These are phyloP conservation scores for Earliella scabrosa DNA, from an alignment of 1,284 basidiomycete genomes.

Conservation along the genomic window DNA sequence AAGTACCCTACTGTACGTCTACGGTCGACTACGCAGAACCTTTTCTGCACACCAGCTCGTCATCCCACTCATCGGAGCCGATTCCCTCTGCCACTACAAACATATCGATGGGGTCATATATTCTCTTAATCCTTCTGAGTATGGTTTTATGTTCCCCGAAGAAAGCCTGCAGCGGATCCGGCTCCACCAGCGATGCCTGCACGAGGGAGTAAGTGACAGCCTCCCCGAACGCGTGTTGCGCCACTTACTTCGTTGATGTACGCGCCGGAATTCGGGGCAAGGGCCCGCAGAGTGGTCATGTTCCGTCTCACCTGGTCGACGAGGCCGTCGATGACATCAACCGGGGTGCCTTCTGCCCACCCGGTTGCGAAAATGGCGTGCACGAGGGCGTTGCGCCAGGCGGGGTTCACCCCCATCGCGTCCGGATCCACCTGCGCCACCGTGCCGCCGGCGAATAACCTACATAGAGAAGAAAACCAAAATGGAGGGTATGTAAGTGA, in stretches of 20 bases:
- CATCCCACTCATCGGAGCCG: conserved; percentile 44
- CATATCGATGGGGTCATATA: conserved; percentile 46
- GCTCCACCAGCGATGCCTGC: conserved; percentile 45
- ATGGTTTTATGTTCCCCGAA: conserved; percentile 47
- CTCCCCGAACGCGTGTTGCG: not conserved
- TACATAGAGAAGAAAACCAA: conserved; percentile 12
- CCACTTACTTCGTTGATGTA: conserved; percentile 48
- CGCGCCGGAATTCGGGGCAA: conserved; percentile 38
- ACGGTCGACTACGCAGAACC: not conserved
- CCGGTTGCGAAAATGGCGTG: conserved; percentile 27
- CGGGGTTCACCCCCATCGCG: conserved; percentile 46
- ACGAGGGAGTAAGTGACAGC: not conserved
- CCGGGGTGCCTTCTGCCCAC: conserved; percentile 40
- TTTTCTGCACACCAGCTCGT: conserved; percentile 27
- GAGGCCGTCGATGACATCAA: conserved; percentile 30
- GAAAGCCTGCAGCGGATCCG: conserved; percentile 43
- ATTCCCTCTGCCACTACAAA: conserved; percentile 49
- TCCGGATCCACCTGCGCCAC: conserved; percentile 40
- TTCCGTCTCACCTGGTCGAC: conserved; percentile 32
- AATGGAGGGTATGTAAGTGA: not conserved
- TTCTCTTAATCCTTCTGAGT: conserved; percentile 45
- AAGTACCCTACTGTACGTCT: not conserved
- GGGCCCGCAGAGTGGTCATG: conserved; percentile 28
- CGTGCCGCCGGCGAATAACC: conserved; percentile 43
- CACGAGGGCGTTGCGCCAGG: conserved; percentile 44